Evolutionary conservation across 2,329 filamentous ascomycete species (phyloP).

Genomic region (Microthyrium microscopicum): DNA sequence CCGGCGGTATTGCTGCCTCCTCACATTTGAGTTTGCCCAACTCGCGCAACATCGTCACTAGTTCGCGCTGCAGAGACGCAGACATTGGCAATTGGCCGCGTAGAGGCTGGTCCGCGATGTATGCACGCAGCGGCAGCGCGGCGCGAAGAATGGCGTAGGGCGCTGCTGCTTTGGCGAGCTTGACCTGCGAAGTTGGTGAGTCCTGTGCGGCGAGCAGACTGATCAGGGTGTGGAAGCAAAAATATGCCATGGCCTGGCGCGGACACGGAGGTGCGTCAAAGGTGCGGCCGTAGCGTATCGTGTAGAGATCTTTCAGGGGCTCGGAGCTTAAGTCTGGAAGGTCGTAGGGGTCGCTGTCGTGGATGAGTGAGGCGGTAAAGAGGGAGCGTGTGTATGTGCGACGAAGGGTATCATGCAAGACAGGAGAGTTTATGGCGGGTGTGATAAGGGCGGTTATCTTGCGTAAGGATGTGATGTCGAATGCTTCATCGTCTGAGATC

Average conservation of each 20-base stretch:
- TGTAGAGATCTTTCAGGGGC: slow-evolving; percentile 46
- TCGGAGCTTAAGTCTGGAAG: slow-evolving; percentile 32
- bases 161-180: slow-evolving; percentile 58
- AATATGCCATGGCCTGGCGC: slow-evolving; percentile 59
- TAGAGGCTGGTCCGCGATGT: slow-evolving; percentile 81
- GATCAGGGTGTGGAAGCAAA: slow-evolving; percentile 60
- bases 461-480: slow-evolving; percentile 63
- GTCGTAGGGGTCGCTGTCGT: slow-evolving; percentile 48
- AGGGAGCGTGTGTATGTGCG: slow-evolving; percentile 57
- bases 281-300: slow-evolving; percentile 54
- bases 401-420: slow-evolving; percentile 50
- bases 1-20: slow-evolving; percentile 47
- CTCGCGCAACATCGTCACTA: slow-evolving; percentile 52
- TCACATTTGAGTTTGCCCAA: slow-evolving; percentile 54
- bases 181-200: slow-evolving; percentile 27
- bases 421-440: slow-evolving; percentile 49
- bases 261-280: slow-evolving; percentile 46
- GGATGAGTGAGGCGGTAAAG: slow-evolving; percentile 69
- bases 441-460: slow-evolving; percentile 56
- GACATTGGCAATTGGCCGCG: slow-evolving; percentile 76
- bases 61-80: slow-evolving; percentile 59
- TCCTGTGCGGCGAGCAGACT: slow-evolving; percentile 35
- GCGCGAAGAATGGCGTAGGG: slow-evolving; percentile 72
- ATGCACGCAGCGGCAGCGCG: slow-evolving; percentile 64
- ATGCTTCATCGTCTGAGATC: slow-evolving; percentile 48